Base-by-base conservation (phyloP, 2,329 filamentous ascomycete species). In the Diplodia mutila region DNA sequence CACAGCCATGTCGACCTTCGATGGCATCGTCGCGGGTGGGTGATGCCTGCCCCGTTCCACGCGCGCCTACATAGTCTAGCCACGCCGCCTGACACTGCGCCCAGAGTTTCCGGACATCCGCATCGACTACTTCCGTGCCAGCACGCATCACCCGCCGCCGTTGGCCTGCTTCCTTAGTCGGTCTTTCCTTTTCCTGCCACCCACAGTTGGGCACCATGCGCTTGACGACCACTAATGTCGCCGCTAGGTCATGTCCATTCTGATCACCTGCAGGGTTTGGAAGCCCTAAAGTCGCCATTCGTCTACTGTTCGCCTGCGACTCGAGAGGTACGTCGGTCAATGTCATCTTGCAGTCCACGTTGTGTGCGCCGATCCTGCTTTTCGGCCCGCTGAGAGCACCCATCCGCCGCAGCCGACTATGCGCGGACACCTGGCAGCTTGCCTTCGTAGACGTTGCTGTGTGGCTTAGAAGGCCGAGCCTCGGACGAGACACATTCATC, bases 251-350 rank as follows among this genome's bases (percentile, higher is more conserved):
- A 98, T 85, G 89, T 96, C 2, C 94, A 97, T 76, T 96, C 91
- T 70, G 94, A 97, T 73, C 94, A 97, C 78, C 85, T 97, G 1
- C 85, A 86, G 42, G 94, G 94, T 0, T 84, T 97, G 1, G 93
- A 97, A 72, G 87, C 85, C 14, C 84, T 94, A 65, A 86, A 88
- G 54, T 88, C 91, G 32, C 91, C 92, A 0, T 97, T 97, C 74
- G 87, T 98, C 23, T 97, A 97, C 78, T 97, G 93, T 80, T 97
- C 94, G 1, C 85, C 90, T 0, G 91, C 92, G 0, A 97, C 94
- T 0, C 87, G 87, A 70, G 90, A 93, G 77, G 89, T 84, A 74
- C 72, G 71, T 61, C 55, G 53, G 46, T 51, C 9, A 49, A 51
- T 63, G 59, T 51, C 46, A 37, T 63, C 59, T 46, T 61, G 55